Evolutionary conservation across 75 land plant species (phyloP).

Genomic region (Adiantum capillusveneris): DNA sequence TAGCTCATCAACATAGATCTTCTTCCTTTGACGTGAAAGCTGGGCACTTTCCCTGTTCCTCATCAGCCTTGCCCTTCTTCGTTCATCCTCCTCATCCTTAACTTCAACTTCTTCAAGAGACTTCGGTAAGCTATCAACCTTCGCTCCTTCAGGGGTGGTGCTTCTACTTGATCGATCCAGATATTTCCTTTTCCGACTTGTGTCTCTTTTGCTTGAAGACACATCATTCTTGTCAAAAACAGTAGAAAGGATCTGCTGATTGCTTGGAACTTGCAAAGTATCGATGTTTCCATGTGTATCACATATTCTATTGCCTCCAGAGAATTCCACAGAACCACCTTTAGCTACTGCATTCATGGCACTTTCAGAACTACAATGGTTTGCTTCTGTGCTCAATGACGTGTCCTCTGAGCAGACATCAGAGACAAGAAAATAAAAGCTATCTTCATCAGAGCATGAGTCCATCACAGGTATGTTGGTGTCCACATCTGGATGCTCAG

Average conservation of each 20-base stretch:
- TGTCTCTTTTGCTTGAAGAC: neutral
- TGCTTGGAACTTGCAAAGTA: neutral
- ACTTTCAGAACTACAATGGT: neutral
- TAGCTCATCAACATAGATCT: conserved; percentile 87
- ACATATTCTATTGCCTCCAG: neutral
- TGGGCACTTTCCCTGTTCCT: conserved; percentile 95
- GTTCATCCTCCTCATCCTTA: conserved; percentile 56
- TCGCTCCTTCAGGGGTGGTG: neutral
- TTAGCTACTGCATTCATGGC: neutral
- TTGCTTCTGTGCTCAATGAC: neutral
- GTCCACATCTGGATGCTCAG: neutral
- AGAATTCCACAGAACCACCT: neutral
- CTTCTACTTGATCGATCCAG: neutral
- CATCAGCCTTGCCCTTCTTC: conserved; percentile 72
- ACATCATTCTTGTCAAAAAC: neutral
- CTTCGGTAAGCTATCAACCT: neutral
- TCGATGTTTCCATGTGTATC: neutral
- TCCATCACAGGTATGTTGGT: neutral
- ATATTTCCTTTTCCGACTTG: neutral
- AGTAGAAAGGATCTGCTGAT: neutral
- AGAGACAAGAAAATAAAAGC: neutral
- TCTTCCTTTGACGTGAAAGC: conserved; percentile 92
- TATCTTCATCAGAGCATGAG: neutral
- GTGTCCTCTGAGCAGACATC: neutral
- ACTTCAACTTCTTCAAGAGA: neutral